Base-by-base conservation (phyloP, 2,329 filamentous ascomycete species). In the Chalara sp. region DNA sequence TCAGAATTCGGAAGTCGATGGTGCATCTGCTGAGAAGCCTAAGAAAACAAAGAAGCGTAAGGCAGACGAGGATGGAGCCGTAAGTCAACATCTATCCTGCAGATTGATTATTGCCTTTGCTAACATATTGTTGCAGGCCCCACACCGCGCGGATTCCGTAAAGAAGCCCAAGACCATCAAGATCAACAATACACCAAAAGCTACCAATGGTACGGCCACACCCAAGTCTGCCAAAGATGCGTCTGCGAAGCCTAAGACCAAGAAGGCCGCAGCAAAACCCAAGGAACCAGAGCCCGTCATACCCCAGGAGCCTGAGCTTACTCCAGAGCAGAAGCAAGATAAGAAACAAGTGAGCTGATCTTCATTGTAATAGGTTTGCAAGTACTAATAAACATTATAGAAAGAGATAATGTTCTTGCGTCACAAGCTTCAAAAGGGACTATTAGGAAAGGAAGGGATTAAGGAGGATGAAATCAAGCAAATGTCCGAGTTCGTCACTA, bases 361-460 rank as follows among this genome's bases (percentile, higher is more conserved):
- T 42, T 10, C 39, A n/a, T 32, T 45, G 13, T 39, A 31, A 32
- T 47, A 13, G 13, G 12, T 21, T 21, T 21, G 21, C 21, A 21
- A 21, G 28, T 10, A 43, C 70, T 77, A 61, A 78, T 56, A 47
- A 5, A 6, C 39, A 29, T 32, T 49, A 21, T 58, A 87, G 78
- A 84, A 82, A 59, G 83, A 87, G 60, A 89, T 99, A n/a, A 74
- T 96, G 32, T 97, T 95, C 68, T 79, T 96, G 39, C 87, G 93
- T 56, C 92, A 99, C 71, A 89, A 91, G 67, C 82, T 99, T 33
- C 93, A 99, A 66, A 95, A 95, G 67, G 91, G 91, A 0, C 90
- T 99, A 61, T 76, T 99, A 42, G 87, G 87, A 28, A 81, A 87
- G 53, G 90, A 96, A 58, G 81, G 87, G 59, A 80, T 84, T 46